Percentiles rank a stretch among this genome's conserved stretches.
These are phyloP conservation scores for Picea abies DNA, from an alignment of 83 land plant genomes.

Conservation along the genomic window DNA sequence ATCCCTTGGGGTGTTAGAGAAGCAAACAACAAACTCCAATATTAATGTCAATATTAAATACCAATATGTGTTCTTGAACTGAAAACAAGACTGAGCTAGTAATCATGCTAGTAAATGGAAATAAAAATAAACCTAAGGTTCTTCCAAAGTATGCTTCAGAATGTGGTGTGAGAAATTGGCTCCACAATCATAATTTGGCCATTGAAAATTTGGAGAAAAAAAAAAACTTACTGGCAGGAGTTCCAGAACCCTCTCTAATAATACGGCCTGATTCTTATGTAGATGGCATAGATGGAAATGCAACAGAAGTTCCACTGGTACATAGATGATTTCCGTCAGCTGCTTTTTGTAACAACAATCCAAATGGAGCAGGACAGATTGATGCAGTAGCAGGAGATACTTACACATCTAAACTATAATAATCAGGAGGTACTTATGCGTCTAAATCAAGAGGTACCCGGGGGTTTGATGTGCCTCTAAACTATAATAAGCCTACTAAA, in stretches of 20 bases:
- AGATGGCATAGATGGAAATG: conserved; percentile 30
- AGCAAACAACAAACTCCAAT: no score
- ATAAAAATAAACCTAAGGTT: conserved; percentile 59
- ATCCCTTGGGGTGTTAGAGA: no score
- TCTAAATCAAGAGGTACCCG: no score
- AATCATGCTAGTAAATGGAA: neutral
- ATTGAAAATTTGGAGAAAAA: conserved; percentile 8
- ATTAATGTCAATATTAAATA: no score
- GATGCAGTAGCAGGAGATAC: conserved; percentile 32
- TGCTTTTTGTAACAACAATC: conserved; percentile 76
- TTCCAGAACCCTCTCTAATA: conserved; percentile 34
- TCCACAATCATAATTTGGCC: conserved; percentile 20
- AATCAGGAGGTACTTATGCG: no score
- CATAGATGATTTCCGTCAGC: conserved; percentile 33
- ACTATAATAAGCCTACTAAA: no score
- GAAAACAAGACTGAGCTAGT: neutral
- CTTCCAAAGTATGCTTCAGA: conserved; percentile 80
- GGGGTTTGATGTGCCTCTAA: no score
- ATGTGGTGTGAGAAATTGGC: conserved; percentile 62
- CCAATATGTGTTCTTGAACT: no score
- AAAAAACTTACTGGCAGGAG: conserved; percentile 20
- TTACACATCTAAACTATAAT: no score
- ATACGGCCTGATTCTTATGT: conserved; percentile 42
- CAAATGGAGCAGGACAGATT: conserved; percentile 90
- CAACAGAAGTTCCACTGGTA: conserved; percentile 22